Evolutionary conservation across 2,329 filamentous ascomycete species (phyloP), one percentile per base, ranked within the genome.

Genomic region (Colletotrichum paranaense): DNA sequence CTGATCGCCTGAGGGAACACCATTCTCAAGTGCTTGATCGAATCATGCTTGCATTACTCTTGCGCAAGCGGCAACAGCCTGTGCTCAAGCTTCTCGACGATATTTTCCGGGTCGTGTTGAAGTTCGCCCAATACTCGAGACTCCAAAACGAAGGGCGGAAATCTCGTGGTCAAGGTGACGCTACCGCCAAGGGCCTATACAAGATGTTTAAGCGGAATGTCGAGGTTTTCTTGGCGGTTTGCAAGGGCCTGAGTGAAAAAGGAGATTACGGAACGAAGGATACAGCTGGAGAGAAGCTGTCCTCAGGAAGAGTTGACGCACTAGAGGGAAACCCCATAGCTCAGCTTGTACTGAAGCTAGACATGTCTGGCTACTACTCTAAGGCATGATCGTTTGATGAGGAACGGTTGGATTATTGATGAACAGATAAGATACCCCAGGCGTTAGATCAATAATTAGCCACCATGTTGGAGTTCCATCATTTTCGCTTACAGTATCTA

Each of bases 11-110:
- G 14, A 88, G 92, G 26, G 88, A 91, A 56, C 89, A 92, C 28
- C 95, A 97, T 76, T 92, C 95, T 74, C 86, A 89, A 42, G 89
- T 92, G 8, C 86, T 98, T 2, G 93, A 97, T 79, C 88, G 91
- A 63, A 95, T 97, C 59, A 89, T 95, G 84, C 90, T 91, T 74
- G 90, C 91, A 0, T 84, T 97, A 0, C 87, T 98, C 16, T 84
- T 97, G 3, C 89, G 93, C 72, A 94, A 93, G 78, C 87, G 93
- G 46, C 95, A 97, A 80, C 87, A 91, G 72, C 92, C 94, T 1
- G 90, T 95, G 0, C 86, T 95, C 75, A 89, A 88, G 52, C 83
- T 97, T 0, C 84, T 98, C 0, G 93, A 97, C 74, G 92, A 93
- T 22, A 93, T 96, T 1, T 96, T 97, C 75, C 85, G 86, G 1